Conservation (phyloP, 192 early-diverging fungal species). For the Backusella westeae region DNA sequence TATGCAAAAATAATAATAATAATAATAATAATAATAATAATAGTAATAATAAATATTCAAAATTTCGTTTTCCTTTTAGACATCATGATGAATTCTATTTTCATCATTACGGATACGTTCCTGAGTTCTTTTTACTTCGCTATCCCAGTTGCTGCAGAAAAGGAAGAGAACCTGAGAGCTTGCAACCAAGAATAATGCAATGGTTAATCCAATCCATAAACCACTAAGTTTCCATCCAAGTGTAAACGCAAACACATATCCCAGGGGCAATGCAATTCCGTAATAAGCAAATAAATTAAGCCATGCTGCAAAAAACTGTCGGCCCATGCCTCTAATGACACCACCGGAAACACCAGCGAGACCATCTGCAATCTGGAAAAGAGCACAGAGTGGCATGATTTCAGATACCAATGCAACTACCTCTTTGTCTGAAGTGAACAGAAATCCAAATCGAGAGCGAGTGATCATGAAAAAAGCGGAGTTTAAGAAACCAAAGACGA, state of each 20-base stretch:
- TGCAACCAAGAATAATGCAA: conserved; percentile 37
- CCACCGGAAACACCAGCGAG: conserved; percentile 61
- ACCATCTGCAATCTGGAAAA: conserved; percentile 75
- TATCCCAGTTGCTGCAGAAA: conserved; percentile 25
- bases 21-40: not conserved
- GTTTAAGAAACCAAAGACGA: conserved; percentile 55
- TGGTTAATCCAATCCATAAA: conserved; percentile 60
- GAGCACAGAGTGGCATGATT: conserved; percentile 76
- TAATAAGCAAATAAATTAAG: conserved; percentile 67
- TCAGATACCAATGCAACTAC: conserved; percentile 68
- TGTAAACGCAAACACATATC: conserved; percentile 54
- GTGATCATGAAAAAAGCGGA: conserved; percentile 48
- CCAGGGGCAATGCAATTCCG: conserved; percentile 60
- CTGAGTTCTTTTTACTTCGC: conserved; percentile 14
- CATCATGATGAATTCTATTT: not conserved
- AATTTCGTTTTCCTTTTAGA: not conserved
- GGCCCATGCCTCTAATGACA: conserved; percentile 72
- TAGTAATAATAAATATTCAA: not conserved
- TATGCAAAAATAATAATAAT: not conserved
- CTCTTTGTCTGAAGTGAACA: conserved; percentile 67
- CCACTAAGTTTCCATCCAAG: conserved; percentile 56
- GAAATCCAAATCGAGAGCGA: conserved; percentile 57
- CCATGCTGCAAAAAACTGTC: conserved; percentile 62
- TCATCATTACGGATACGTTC: conserved; percentile 13
- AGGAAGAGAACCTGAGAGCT: conserved; percentile 13